Evolutionary conservation across 345 rosid genomes (phyloP).

Genomic region (Arabis alpina): DNA sequence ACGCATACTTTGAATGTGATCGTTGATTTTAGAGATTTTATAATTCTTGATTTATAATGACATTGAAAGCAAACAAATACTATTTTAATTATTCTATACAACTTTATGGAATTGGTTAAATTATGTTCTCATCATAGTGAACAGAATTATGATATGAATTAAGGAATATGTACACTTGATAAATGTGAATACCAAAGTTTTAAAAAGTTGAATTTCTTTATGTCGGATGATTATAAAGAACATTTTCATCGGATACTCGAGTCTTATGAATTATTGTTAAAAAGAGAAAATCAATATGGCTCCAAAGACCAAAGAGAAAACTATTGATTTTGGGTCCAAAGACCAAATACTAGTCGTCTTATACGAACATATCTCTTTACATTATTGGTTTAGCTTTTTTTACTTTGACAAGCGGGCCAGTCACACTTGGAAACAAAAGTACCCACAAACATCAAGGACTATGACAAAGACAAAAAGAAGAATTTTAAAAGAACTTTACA

Average conservation of each 20-base stretch:
- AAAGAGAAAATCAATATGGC: neutral
- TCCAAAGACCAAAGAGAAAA: conserved; percentile 15
- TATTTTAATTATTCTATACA: too few species aligned
- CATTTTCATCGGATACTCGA: neutral
- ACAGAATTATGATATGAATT: too few species aligned
- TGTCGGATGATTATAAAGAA: neutral
- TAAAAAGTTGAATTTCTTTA: neutral
- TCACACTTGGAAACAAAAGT: conserved; percentile 1
- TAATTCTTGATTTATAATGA: too few species aligned
- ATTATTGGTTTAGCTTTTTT: conserved; percentile 32
- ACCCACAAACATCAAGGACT: conserved; percentile 7
- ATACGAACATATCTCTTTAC: neutral
- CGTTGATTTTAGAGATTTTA: too few species aligned
- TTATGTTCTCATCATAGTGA: too few species aligned
- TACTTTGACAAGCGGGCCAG: neutral
- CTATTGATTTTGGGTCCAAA: conserved; percentile 7
- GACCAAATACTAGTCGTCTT: neutral
- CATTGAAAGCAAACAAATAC: too few species aligned
- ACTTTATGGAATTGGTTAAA: too few species aligned
- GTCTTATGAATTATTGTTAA: conserved; percentile 4
- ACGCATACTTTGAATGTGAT: too few species aligned
- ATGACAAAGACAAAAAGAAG: neutral
- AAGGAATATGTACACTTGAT: too few species aligned
- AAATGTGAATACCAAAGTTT: too few species aligned
- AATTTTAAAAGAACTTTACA: neutral